Percentiles rank a stretch among this genome's conserved stretches.
Conservation (phyloP, 23 red algal genomes). For the Cyanidioschyzon merolae region DNA sequence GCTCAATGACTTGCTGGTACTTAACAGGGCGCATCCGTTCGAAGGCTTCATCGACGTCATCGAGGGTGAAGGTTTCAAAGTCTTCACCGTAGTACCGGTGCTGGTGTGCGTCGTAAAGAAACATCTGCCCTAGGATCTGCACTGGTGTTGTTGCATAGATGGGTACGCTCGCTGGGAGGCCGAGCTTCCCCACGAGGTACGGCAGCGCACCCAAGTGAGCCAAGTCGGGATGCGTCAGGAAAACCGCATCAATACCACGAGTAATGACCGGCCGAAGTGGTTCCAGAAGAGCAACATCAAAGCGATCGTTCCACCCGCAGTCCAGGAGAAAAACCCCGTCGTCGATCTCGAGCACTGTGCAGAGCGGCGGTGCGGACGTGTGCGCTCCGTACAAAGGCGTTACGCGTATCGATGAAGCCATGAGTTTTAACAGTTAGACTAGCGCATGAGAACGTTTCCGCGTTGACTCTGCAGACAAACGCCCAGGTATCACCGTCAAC, state of each 20-base stretch:
- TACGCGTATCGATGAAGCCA: conserved; percentile 43
- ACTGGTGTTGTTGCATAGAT: conserved; percentile 76
- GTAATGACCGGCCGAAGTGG: neutral
- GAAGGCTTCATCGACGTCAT: conserved; percentile 91
- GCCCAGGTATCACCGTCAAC: too few relatives aligned
- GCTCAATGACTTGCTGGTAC: conserved; percentile 67
- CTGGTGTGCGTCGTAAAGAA: conserved; percentile 80
- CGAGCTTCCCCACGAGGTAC: conserved; percentile 48
- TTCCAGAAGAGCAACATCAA: conserved; percentile 26
- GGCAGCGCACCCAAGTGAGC: conserved; percentile 91
- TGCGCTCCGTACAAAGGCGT: conserved; percentile 79
- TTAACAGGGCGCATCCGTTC: conserved; percentile 63
- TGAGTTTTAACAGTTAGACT: neutral
- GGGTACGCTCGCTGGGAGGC: conserved; percentile 30
- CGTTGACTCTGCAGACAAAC: too few relatives aligned
- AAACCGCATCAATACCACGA: conserved; percentile 56
- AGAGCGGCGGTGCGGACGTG: conserved; percentile 41
- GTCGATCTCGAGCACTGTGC: conserved; percentile 67
- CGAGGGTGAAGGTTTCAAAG: conserved; percentile 65
- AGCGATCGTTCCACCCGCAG: conserved; percentile 74
- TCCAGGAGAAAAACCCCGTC: conserved; percentile 76
- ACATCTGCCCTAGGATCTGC: conserved; percentile 88
- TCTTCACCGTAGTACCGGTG: conserved; percentile 33
- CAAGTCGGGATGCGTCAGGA: conserved; percentile 70
- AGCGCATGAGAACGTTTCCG: too few relatives aligned